A percentile compares a stretch with the other conserved stretches of the same genome.
phyloP scores from a whole-genome alignment of 495 filamentous ascomycete genomes.

The Penicillium ochrochloron region DNA sequence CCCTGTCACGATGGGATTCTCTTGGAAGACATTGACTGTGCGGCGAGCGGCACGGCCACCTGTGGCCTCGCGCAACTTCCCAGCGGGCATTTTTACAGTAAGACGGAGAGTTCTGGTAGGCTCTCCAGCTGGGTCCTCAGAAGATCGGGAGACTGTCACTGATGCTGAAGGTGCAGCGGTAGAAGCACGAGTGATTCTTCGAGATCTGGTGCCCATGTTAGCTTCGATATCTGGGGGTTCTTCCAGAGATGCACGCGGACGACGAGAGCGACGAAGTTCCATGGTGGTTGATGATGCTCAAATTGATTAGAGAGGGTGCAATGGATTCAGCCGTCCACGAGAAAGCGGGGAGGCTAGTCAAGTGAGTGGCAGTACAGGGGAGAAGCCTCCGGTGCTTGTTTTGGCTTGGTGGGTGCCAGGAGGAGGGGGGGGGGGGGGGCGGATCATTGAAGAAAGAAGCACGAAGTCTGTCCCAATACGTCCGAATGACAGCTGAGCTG shows the following conservation, averaged over 20 bases:
- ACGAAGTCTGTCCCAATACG: conserved; percentile 22
- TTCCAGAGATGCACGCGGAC: conserved; percentile 49
- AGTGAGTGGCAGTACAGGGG: conserved; percentile 31
- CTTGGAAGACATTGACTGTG: conserved; percentile 53
- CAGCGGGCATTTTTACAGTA: conserved; percentile 83
- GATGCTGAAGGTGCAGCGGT: conserved; percentile 38
- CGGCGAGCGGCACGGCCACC: conserved; percentile 41
- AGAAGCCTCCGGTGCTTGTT: conserved; percentile 12
- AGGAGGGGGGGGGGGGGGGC: conserved; percentile 4
- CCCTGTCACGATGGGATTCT: conserved; percentile 63
- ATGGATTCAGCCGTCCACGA: conserved; percentile 4
- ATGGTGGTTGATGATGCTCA: conserved; percentile 36
- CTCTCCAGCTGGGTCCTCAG: conserved; percentile 59
- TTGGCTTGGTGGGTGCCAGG: conserved; percentile 2
- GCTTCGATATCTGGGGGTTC: conserved; percentile 42
- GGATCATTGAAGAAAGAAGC: conserved; percentile 9
- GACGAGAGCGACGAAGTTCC: conserved; percentile 55
- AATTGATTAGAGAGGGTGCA: conserved; percentile 11
- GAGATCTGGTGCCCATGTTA: conserved; percentile 44
- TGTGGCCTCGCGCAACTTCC: conserved; percentile 80
- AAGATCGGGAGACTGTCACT: conserved; percentile 59
- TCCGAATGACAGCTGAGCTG: conserved; percentile 18
- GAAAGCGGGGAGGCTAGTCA: conserved; percentile 10
- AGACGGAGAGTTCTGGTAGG: conserved; percentile 69
- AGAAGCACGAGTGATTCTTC: conserved; percentile 42